phyloP scores from a whole-genome alignment of 2,329 filamentous ascomycete species.

The Colletotrichum sp. region DNA sequence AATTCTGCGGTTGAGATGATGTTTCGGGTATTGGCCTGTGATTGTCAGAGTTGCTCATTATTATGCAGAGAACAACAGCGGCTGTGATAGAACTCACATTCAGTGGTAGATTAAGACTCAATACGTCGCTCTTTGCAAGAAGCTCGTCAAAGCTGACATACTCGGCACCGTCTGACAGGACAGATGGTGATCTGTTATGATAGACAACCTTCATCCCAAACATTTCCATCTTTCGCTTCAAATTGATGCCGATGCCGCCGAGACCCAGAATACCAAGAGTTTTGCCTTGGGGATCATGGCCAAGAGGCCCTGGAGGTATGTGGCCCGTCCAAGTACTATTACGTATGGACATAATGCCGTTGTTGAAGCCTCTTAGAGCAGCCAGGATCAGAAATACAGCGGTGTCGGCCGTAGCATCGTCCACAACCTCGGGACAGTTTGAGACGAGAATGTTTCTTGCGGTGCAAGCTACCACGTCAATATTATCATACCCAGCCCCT shows the following conservation, averaged over 20 bases:
- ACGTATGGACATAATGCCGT: neutral
- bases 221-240: neutral
- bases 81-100: neutral
- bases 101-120: neutral
- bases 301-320: constrained; percentile 28
- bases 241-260: neutral
- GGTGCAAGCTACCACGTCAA: constrained; percentile 69
- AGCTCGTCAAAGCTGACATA: neutral
- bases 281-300: constrained; percentile 73
- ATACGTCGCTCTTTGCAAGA: neutral
- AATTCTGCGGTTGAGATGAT: neutral
- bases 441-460: constrained; percentile 64
- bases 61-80: neutral
- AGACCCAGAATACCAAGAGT: constrained; percentile 27
- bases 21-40: neutral
- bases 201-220: neutral
- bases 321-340: neutral
- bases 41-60: neutral
- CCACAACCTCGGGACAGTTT: constrained; percentile 70
- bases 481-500: constrained; percentile 68
- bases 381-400: constrained; percentile 76
- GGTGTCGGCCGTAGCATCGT: constrained; percentile 74
- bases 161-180: neutral
- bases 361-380: constrained; percentile 58
- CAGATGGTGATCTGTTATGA: neutral